A percentile compares a stretch with the other conserved stretches of the same genome.
phyloP scores from a whole-genome alignment of 2,329 filamentous ascomycete genomes.

The Sphaerostilbella broomeana region DNA sequence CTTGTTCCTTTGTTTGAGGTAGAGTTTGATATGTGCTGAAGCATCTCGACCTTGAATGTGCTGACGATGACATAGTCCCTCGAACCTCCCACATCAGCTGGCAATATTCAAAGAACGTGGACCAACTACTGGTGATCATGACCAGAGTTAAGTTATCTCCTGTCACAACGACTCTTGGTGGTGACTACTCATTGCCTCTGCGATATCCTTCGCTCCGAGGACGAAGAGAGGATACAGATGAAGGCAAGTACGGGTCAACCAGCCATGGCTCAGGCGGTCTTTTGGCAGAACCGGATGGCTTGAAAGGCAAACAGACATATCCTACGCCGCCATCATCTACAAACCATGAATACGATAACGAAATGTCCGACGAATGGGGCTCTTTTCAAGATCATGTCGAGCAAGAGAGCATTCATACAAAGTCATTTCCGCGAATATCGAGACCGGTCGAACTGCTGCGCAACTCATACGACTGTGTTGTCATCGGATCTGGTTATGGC shows the following conservation, averaged over 20 bases:
- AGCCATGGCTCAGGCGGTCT: too few relatives aligned
- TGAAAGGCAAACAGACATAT: neutral
- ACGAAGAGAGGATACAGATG: neutral
- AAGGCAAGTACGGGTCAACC: too few relatives aligned
- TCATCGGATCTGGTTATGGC: constrained; percentile 64
- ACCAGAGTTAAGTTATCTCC: neutral
- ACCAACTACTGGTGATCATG: neutral
- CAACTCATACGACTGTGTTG: constrained; percentile 55
- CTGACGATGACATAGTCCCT: too few relatives aligned
- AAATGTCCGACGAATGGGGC: neutral
- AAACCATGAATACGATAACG: neutral
- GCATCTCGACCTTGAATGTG: too few relatives aligned
- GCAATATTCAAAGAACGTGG: too few relatives aligned
- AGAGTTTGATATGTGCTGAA: too few relatives aligned
- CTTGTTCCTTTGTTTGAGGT: too few relatives aligned
- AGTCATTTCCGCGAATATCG: constrained; percentile 46
- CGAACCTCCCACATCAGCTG: too few relatives aligned
- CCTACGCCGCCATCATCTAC: constrained; percentile 1
- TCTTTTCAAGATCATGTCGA: neutral
- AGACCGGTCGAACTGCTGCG: constrained; percentile 51
- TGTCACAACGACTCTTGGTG: neutral
- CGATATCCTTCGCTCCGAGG: neutral
- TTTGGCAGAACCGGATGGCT: too few relatives aligned
- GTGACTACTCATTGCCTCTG: neutral
- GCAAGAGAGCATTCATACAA: neutral